Percentiles rank a stretch among this genome's conserved stretches.
Conservation (phyloP, 2,329 filamentous ascomycete species). For the Paraconiothyrium brasiliense region DNA sequence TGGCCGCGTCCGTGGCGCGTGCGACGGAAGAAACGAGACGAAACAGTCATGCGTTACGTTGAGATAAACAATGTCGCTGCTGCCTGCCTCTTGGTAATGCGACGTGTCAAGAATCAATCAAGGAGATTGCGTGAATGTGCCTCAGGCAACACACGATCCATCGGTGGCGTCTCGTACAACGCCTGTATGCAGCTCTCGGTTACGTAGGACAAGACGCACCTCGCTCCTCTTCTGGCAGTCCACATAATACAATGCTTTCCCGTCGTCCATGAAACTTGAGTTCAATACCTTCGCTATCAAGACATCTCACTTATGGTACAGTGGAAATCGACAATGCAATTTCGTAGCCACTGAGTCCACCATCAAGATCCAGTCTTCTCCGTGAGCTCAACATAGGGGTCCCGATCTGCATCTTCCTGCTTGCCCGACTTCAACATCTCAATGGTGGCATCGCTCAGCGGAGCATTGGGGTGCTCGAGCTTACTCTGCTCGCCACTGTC, state of each 20-base stretch:
- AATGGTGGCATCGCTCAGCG: conserved; percentile 30
- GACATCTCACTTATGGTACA: not conserved
- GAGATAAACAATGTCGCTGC: conserved; percentile 4
- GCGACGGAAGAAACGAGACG: not conserved
- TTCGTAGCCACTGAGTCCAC: too few species aligned
- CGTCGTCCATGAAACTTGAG: not conserved
- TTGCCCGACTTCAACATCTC: conserved; percentile 37
- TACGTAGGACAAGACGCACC: not conserved
- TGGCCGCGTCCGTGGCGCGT: conserved; percentile 22
- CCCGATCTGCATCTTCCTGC: conserved; percentile 49
- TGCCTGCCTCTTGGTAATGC: conserved; percentile 13
- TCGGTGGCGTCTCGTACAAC: conserved; percentile 1
- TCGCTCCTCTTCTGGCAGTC: not conserved
- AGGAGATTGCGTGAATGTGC: not conserved
- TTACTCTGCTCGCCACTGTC: conserved; percentile 37
- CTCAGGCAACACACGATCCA: not conserved
- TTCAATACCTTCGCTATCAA: not conserved
- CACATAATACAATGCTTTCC: not conserved
- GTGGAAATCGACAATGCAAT: not conserved
- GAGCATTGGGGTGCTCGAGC: conserved; percentile 41
- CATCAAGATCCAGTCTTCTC: conserved; percentile 23
- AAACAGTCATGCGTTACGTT: conserved; percentile 1
- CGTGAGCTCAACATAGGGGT: conserved; percentile 42
- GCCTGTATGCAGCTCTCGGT: not conserved
- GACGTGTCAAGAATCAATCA: not conserved